These are phyloP conservation scores for Auxenochlorella pyrenoidosa DNA, from an alignment of 139 green algal genomes.

Conservation along the genomic window DNA sequence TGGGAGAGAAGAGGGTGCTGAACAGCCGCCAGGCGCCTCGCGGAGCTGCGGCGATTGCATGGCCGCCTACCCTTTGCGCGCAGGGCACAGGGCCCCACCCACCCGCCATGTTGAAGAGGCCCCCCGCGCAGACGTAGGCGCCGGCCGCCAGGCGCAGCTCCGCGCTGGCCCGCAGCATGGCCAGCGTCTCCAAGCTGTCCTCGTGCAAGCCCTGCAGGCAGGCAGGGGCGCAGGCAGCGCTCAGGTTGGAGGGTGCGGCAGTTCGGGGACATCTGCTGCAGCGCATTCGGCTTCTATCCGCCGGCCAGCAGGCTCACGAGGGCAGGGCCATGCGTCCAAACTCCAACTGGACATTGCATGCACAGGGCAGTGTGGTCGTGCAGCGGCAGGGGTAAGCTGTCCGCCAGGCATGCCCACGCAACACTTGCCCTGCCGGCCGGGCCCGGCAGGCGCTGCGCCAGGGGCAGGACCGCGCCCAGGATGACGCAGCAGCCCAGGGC, in stretches of 20 bases:
- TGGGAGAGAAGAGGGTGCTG: no score
- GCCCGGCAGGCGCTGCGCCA: neutral
- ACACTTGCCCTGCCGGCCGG: neutral
- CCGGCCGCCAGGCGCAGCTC: constrained; percentile 57
- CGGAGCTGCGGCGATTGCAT: no score
- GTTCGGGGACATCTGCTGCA: neutral
- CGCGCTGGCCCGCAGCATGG: constrained; percentile 60
- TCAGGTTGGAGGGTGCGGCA: constrained; percentile 53
- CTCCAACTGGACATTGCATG: neutral
- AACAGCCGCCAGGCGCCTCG: no score
- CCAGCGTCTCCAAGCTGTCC: constrained; percentile 75
- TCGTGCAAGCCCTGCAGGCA: constrained; percentile 85
- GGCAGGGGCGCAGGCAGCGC: constrained; percentile 50
- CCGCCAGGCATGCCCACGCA: no score
- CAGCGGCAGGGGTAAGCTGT: no score
- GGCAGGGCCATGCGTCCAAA: no score
- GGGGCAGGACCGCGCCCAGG: neutral
- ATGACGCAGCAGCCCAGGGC: neutral
- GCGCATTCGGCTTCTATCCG: no score
- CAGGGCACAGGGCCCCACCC: neutral
- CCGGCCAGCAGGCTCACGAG: neutral
- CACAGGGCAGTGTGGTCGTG: neutral
- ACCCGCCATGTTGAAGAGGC: constrained; percentile 69
- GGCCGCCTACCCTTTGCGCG: no score
- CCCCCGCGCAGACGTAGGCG: constrained; percentile 71